Conservation (phyloP, 768 basidiomycete genomes). For the Podaxis sp. region DNA sequence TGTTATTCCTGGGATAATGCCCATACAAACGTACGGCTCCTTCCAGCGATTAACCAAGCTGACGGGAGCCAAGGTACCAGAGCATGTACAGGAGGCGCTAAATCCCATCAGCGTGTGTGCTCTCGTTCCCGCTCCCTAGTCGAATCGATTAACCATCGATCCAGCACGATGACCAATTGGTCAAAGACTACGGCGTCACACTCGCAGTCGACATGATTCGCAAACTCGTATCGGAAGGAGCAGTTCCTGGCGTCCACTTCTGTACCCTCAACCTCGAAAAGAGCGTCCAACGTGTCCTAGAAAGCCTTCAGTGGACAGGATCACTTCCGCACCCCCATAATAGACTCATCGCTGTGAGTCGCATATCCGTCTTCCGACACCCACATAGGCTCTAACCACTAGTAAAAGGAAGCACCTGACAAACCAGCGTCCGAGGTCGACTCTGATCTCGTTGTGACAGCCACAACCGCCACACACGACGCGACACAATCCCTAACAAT, state of each 20-base stretch:
- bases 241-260: constrained; percentile 79
- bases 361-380: constrained; percentile 2
- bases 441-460: constrained; percentile 50
- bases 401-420: constrained; percentile 36
- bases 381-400: constrained; percentile 3
- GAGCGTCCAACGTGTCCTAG: constrained; percentile 83
- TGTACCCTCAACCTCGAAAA: constrained; percentile 98
- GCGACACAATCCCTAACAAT: constrained; percentile 54
- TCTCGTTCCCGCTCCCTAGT: neutral
- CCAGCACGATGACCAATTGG: constrained; percentile 88
- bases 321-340: constrained; percentile 42
- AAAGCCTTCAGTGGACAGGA: constrained; percentile 70
- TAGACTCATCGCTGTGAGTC: constrained; percentile 59
- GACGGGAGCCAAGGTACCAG: constrained; percentile 70
- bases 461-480: constrained; percentile 56
- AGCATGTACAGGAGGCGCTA: constrained; percentile 9
- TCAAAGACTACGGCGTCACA: constrained; percentile 92
- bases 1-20: constrained; percentile 95
- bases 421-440: constrained; percentile 20
- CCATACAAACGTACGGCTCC: constrained; percentile 93
- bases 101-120: constrained; percentile 57
- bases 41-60: constrained; percentile 90
- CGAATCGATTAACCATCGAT: neutral
- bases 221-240: constrained; percentile 49
- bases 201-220: constrained; percentile 80